Evolutionary conservation across 768 basidiomycete genomes (phyloP).

Genomic region (Calocybe indica): DNA sequence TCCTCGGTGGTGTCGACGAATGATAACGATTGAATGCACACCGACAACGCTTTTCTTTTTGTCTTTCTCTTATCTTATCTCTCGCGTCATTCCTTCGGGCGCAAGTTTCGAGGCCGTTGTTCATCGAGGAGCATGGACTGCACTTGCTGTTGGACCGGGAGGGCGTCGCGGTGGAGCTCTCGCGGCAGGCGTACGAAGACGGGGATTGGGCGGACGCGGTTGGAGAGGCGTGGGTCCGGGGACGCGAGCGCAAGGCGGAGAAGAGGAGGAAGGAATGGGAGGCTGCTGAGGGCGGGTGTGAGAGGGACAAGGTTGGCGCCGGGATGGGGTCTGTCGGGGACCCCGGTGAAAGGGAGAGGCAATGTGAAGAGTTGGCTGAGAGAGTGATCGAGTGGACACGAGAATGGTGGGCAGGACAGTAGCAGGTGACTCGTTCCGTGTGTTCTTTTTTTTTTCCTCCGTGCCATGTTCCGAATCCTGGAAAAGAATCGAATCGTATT

Average conservation of each 20-base stretch:
- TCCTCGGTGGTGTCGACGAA: too few species aligned
- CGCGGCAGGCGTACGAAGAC: slow-evolving; percentile 58
- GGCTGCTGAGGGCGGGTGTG: slow-evolving; percentile 18
- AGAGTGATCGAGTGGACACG: not conserved
- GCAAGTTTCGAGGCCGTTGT: slow-evolving; percentile 69
- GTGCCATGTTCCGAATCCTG: too few species aligned
- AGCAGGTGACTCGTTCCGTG: slow-evolving; percentile 1
- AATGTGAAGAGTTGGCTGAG: not conserved
- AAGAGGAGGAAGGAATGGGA: slow-evolving; percentile 26
- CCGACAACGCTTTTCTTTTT: too few species aligned
- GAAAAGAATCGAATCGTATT: too few species aligned
- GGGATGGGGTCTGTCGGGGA: slow-evolving; percentile 35
- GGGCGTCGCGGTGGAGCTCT: slow-evolving; percentile 66
- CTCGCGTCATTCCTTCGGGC: slow-evolving; percentile 2
- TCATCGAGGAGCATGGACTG: slow-evolving; percentile 77
- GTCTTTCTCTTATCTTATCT: slow-evolving; percentile 1
- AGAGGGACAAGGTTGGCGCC: slow-evolving; percentile 30
- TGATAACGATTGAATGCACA: too few species aligned
- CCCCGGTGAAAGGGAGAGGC: not conserved
- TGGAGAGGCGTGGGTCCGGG: slow-evolving; percentile 49
- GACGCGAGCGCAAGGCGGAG: slow-evolving; percentile 37
- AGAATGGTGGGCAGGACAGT: slow-evolving; percentile 1
- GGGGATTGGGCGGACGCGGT: slow-evolving; percentile 66
- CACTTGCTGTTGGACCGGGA: slow-evolving; percentile 54
- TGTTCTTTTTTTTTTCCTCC: too few species aligned